Conservation (phyloP, 331 rosid genomes). For the Stylosanthes scabra region DNA sequence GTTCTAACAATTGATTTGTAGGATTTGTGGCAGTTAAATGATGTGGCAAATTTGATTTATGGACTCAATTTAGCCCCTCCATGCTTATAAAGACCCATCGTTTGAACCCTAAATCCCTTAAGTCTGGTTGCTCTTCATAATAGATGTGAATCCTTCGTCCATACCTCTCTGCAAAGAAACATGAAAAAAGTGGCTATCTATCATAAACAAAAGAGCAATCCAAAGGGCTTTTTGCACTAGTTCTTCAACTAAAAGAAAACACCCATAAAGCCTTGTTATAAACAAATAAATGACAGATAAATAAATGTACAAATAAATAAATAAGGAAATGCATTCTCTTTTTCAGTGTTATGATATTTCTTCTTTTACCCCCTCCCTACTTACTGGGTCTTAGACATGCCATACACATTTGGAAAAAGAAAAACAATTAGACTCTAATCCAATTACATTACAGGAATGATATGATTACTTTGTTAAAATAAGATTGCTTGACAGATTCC, state of each 20-base stretch:
- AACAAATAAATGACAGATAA: slow-evolving; percentile 10
- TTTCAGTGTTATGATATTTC: no score
- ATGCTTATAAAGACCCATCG: no score
- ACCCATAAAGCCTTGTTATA: slow-evolving; percentile 90
- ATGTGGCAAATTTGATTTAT: no score
- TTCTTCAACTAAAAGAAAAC: slow-evolving; percentile 96
- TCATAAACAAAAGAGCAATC: slow-evolving; percentile 81
- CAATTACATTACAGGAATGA: neutral
- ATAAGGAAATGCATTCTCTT: neutral
- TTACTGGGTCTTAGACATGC: slow-evolving; percentile 15
- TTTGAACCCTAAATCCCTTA: no score
- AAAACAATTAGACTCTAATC: neutral
- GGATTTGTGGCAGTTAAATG: no score
- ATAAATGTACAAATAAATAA: neutral
- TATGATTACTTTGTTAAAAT: slow-evolving; percentile 5
- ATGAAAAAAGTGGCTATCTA: slow-evolving; percentile 58
- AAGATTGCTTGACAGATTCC: slow-evolving; percentile 64
- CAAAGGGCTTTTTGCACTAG: slow-evolving; percentile 87
- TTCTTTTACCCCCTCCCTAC: neutral
- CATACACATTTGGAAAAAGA: neutral
- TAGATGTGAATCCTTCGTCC: no score
- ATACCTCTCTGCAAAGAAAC: slow-evolving; percentile 28
- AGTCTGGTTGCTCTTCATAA: no score
- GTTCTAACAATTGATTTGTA: no score
- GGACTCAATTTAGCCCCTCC: no score